Evolutionary conservation across 108 stramenopile species (phyloP).

Genomic region (Conticribra guillardii): DNA sequence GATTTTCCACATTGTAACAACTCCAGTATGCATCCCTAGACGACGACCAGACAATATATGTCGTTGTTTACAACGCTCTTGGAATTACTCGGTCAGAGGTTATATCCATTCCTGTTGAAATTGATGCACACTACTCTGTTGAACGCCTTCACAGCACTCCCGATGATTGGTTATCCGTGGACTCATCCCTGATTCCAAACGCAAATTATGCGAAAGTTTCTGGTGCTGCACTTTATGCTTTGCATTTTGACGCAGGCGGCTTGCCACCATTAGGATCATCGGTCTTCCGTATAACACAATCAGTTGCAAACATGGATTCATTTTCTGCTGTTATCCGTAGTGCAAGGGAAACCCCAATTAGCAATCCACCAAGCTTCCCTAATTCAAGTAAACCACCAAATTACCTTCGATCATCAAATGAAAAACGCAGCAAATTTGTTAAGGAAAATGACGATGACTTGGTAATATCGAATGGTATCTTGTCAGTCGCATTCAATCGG

Average conservation of each 20-base stretch:
- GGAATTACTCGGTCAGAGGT: conserved; percentile 50
- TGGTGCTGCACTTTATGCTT: conserved; percentile 19
- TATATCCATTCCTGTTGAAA: conserved; percentile 75
- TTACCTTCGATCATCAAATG: too few species aligned
- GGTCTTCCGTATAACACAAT: conserved; percentile 41
- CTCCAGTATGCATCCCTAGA: conserved; percentile 25
- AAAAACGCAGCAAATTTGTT: too few species aligned
- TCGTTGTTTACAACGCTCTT: conserved; percentile 89
- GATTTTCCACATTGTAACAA: too few species aligned
- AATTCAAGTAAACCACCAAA: too few species aligned
- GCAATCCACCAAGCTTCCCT: too few species aligned
- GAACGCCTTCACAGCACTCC: conserved; percentile 17
- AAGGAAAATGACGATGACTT: conserved; percentile 9
- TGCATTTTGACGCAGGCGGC: conserved; percentile 44
- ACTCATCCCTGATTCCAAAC: conserved; percentile 29
- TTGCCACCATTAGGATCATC: conserved; percentile 53
- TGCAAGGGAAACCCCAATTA: too few species aligned
- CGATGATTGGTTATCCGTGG: conserved; percentile 27
- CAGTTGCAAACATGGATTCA: background rate
- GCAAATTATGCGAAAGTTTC: conserved; percentile 31
- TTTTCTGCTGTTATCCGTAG: conserved; percentile 1
- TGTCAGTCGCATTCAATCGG: conserved; percentile 32
- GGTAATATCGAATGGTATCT: conserved; percentile 29
- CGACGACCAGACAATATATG: conserved; percentile 46
- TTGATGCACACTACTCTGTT: conserved; percentile 31